These are phyloP conservation scores for Camelina sativa DNA, from an alignment of 345 rosid genomes.

Conservation along the genomic window DNA sequence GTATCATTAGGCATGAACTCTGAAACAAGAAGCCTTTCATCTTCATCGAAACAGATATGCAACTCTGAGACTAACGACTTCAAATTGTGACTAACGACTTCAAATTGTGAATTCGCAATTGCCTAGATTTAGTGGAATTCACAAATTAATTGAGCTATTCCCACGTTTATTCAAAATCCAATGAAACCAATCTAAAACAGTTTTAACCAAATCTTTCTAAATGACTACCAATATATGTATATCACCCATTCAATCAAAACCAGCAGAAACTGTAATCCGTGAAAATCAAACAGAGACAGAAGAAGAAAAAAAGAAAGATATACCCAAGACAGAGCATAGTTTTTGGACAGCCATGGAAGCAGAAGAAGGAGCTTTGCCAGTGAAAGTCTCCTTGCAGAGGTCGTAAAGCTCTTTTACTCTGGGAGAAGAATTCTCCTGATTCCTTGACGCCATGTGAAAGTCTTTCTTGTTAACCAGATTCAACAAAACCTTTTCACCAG, in stretches of 20 bases:
- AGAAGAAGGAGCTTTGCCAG: conserved; percentile 62
- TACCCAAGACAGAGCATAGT: conserved; percentile 80
- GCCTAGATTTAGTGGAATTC: conserved; percentile 10
- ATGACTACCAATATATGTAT: too few species aligned
- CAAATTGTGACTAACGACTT: conserved; percentile 15
- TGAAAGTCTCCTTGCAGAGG: conserved; percentile 60
- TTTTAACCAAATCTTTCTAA: too few species aligned
- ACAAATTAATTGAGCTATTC: background rate
- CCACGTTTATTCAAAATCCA: background rate
- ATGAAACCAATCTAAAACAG: too few species aligned
- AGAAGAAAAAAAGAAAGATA: background rate
- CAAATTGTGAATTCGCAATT: conserved; percentile 15
- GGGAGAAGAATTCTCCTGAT: conserved; percentile 38
- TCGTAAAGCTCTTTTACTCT: conserved; percentile 74
- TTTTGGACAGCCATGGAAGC: conserved; percentile 55
- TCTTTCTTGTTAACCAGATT: too few species aligned
- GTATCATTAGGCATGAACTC: conserved; percentile 83
- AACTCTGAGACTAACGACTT: background rate
- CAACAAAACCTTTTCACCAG: too few species aligned
- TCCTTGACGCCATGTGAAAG: too few species aligned
- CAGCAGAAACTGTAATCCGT: too few species aligned
- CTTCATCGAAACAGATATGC: conserved; percentile 68
- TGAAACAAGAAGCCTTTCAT: conserved; percentile 84
- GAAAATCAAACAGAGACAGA: too few species aligned
- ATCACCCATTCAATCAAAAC: too few species aligned